A percentile compares a stretch with the other conserved stretches of the same genome.
Evolutionary conservation across 345 rosid genomes (phyloP).

Genomic region (Excoecaria agallocha): DNA sequence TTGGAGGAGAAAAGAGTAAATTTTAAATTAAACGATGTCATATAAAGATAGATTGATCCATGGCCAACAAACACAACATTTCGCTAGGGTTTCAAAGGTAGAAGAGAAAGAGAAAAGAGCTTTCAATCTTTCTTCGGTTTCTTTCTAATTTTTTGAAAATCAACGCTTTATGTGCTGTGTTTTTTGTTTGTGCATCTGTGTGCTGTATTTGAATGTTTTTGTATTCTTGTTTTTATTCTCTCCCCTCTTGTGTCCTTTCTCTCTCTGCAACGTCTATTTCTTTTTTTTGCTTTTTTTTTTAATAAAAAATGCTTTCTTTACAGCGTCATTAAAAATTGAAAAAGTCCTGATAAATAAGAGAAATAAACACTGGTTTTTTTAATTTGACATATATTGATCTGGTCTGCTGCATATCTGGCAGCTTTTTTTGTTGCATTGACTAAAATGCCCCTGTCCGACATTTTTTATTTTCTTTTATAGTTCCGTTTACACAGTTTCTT

Average conservation of each 20-base stretch:
- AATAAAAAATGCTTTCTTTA: neutral
- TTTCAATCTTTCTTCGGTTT: slow-evolving; percentile 7
- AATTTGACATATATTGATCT: neutral
- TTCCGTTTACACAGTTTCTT: neutral
- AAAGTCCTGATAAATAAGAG: slow-evolving; percentile 10
- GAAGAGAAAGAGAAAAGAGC: neutral
- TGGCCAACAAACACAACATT: slow-evolving; percentile 3
- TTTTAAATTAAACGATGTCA: neutral
- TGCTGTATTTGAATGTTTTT: neutral
- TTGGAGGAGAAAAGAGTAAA: neutral
- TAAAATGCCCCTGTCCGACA: neutral
- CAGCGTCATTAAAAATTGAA: neutral
- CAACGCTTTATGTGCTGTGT: slow-evolving; percentile 6
- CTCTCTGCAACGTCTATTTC: neutral
- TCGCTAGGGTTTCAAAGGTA: slow-evolving; percentile 10
- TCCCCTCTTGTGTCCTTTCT: neutral
- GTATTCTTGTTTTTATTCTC: neutral
- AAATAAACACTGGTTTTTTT: neutral
- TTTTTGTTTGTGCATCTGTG: neutral
- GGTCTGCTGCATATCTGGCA: slow-evolving; percentile 1
- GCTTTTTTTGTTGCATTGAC: neutral
- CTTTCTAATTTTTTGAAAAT: slow-evolving; percentile 3
- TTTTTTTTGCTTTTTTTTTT: neutral
- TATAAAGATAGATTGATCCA: neutral
- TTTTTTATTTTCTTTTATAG: neutral